A percentile compares a stretch with the other conserved stretches of the same genome.
These are phyloP conservation scores for Saturnispora galanensis DNA, from an alignment of 805 yeast genomes.

Conservation along the genomic window DNA sequence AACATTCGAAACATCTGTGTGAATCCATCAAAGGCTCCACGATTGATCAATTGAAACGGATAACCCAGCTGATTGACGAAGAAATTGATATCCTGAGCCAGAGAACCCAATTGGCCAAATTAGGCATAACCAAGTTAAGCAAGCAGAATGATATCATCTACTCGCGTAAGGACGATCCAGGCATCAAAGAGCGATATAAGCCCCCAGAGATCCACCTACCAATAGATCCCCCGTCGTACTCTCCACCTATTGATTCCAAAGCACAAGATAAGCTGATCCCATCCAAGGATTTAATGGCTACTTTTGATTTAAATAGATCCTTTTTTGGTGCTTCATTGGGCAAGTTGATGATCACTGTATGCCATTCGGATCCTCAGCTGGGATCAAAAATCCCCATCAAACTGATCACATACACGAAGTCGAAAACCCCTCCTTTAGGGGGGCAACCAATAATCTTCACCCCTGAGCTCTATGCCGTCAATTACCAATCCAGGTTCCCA, in stretches of 20 bases:
- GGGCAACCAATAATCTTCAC: background rate
- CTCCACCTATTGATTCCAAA: too few species aligned
- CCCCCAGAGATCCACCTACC: background rate
- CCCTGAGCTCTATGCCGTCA: slow-evolving; percentile 1
- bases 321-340: background rate
- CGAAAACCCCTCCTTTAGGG: background rate
- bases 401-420: background rate
- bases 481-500: slow-evolving; percentile 2
- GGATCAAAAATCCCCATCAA: background rate
- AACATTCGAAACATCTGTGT: background rate
- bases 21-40: background rate
- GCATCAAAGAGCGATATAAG: background rate
- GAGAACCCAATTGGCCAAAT: background rate
- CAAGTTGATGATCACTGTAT: background rate
- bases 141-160: slow-evolving; percentile 2
- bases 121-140: background rate
- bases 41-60: background rate
- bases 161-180: background rate
- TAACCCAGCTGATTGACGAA: background rate
- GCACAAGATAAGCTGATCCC: too few species aligned
- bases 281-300: too few species aligned
- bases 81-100: background rate
- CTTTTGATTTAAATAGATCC: background rate
- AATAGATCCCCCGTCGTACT: background rate
- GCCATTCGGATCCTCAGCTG: background rate